Percentiles rank a stretch among this genome's conserved stretches.
Conservation (phyloP, 2,329 filamentous ascomycete species). For the Aurifilum marmelostoma region DNA sequence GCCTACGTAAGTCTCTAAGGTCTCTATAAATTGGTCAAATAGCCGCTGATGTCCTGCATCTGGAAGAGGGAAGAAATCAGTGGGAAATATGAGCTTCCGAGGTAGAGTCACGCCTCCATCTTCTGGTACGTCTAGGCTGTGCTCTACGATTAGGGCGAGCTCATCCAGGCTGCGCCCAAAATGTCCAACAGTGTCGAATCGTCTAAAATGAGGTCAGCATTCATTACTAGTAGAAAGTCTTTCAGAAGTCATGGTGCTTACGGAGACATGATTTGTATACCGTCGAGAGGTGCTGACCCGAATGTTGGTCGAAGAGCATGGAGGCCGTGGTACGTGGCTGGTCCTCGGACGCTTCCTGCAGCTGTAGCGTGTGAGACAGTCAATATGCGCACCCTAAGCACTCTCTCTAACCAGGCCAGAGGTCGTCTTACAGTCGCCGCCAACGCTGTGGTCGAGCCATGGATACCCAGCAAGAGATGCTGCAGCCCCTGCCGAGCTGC, state of each 20-base stretch:
- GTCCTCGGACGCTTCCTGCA: constrained; percentile 16
- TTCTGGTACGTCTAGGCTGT: constrained; percentile 18
- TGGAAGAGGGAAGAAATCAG: constrained; percentile 22
- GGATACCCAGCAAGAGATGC: constrained; percentile 32
- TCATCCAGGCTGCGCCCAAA: constrained; percentile 20
- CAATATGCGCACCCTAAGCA: not conserved
- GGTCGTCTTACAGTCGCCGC: constrained; percentile 35
- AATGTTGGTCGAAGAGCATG: constrained; percentile 22
- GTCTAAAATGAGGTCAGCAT: constrained; percentile 10
- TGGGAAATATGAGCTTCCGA: constrained; percentile 20
- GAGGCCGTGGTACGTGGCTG: constrained; percentile 24
- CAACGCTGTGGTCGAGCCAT: constrained; percentile 35
- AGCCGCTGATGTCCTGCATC: constrained; percentile 20
- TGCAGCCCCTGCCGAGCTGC: constrained; percentile 32
- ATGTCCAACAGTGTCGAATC: constrained; percentile 26
- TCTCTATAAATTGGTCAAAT: constrained; percentile 19
- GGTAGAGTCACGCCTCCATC: not conserved
- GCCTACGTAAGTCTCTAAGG: constrained; percentile 15
- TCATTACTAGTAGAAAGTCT: not conserved
- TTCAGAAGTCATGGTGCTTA: not conserved
- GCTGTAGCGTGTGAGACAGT: constrained; percentile 2
- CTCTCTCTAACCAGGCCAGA: constrained; percentile 34
- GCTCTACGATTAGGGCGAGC: constrained; percentile 14
- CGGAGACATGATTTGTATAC: constrained; percentile 20
- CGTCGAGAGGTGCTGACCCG: constrained; percentile 21